Conservation (phyloP, 106 monocot species). For the Allium fistulosum region DNA sequence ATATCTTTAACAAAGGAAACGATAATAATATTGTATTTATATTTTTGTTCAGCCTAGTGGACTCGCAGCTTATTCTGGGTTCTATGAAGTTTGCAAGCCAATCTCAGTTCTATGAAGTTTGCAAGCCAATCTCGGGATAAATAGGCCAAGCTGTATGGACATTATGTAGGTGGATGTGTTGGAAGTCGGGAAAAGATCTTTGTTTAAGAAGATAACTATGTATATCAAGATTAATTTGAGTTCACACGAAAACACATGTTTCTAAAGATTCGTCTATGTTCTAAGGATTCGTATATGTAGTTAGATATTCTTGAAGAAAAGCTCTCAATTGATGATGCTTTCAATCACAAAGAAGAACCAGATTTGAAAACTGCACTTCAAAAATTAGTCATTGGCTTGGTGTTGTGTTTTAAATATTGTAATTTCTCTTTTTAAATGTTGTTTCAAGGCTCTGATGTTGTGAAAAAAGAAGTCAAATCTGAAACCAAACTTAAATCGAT, state of each 20-base stretch:
- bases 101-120: conserved; percentile 18
- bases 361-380: conserved; percentile 39
- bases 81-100: conserved; percentile 15
- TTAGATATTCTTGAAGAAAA: conserved; percentile 31
- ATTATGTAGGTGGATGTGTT: conserved; percentile 18
- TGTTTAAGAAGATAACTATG: not conserved
- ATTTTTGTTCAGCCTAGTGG: not conserved
- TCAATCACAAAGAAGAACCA: conserved; percentile 44
- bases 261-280: not conserved
- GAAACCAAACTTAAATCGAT: no score
- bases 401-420: no score
- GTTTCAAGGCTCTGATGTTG: no score
- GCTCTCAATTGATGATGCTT: conserved; percentile 46
- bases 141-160: conserved; percentile 21
- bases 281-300: conserved; percentile 3
- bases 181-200: conserved; percentile 7
- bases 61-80: conserved; percentile 14
- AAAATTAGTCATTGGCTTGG: conserved; percentile 6
- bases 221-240: no score
- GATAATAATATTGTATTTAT: not conserved
- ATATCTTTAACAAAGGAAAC: not conserved
- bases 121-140: conserved; percentile 19
- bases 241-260: not conserved
- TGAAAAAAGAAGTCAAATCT: no score
- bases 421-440: no score